Evolutionary conservation across 768 basidiomycete genomes (phyloP).

Genomic region (Tricholoma saponaceum): DNA sequence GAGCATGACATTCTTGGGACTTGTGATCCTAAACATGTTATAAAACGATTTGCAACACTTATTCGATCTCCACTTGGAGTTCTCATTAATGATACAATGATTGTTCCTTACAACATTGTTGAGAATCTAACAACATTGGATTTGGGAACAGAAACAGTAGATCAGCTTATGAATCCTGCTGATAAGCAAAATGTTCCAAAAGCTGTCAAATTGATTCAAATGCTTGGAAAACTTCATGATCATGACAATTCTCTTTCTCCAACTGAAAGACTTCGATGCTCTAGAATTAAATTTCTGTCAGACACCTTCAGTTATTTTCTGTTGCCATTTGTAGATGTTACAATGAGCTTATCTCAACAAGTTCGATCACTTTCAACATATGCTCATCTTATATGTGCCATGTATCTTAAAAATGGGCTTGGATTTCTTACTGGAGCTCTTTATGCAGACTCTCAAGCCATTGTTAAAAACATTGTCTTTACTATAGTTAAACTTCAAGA

Average conservation of each 20-base stretch:
- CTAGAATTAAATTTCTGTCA: not conserved
- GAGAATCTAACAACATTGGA: not conserved
- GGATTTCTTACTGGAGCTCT: conserved; percentile 17
- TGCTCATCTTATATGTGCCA: not conserved
- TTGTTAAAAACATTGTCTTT: conserved; percentile 22
- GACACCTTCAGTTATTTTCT: no score
- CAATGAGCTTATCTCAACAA: not conserved
- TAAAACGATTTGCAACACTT: conserved; percentile 24
- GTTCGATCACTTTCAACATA: not conserved
- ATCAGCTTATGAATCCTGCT: conserved; percentile 12
- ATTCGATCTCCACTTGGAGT: conserved; percentile 16
- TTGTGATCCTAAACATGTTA: conserved; percentile 26
- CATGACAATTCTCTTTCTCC: not conserved
- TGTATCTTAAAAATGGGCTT: conserved; percentile 13
- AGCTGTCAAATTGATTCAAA: conserved; percentile 14
- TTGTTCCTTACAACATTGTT: not conserved
- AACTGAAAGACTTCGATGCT: no score
- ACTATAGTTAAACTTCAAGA: conserved; percentile 16
- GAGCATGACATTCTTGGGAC: conserved; percentile 13
- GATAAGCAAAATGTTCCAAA: conserved; percentile 22
- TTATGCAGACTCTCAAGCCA: conserved; percentile 20
- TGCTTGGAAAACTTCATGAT: conserved; percentile 1
- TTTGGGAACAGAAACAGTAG: conserved; percentile 7
- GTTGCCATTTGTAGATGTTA: not conserved
- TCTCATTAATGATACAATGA: conserved; percentile 8